A percentile compares a stretch with the other conserved stretches of the same genome.
These are phyloP conservation scores for Trametes versicolor DNA, from an alignment of 1,284 basidiomycete genomes.

Conservation along the genomic window DNA sequence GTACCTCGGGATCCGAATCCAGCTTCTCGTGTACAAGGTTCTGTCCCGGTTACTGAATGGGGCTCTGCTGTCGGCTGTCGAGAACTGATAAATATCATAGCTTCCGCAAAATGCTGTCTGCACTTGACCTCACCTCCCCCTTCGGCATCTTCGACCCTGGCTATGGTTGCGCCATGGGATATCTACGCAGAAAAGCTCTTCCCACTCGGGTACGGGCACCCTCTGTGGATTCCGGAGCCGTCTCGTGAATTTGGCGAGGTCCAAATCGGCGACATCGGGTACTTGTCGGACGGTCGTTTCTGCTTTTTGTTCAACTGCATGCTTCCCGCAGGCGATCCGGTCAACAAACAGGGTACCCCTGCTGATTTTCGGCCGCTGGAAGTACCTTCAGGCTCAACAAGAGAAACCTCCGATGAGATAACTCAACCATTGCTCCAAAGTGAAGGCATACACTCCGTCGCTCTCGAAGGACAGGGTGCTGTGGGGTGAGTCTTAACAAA, in stretches of 20 bases:
- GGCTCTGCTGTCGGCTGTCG: no score
- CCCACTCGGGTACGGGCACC: conserved; percentile 19
- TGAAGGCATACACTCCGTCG: conserved; percentile 11
- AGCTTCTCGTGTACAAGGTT: no score
- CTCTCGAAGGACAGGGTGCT: not conserved
- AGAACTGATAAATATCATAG: no score
- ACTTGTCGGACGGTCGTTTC: conserved; percentile 24
- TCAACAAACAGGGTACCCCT: conserved; percentile 14
- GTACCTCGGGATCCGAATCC: no score
- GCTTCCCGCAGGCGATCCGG: not conserved
- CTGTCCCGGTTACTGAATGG: no score
- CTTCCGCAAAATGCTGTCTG: no score
- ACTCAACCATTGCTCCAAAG: conserved; percentile 14
- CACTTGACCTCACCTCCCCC: no score
- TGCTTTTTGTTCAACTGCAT: conserved; percentile 27
- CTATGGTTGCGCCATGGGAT: conserved; percentile 12
- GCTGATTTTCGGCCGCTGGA: conserved; percentile 4
- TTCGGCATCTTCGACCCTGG: not conserved
- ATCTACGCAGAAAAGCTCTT: conserved; percentile 18
- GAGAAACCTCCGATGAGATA: conserved; percentile 7
- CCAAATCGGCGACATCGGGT: conserved; percentile 33
- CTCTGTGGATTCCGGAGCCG: conserved; percentile 29
- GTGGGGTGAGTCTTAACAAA: not conserved
- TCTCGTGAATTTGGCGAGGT: conserved; percentile 16
- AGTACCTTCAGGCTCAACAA: not conserved